Evolutionary conservation across 768 basidiomycete genomes (phyloP).

Genomic region (Saitozyma podzolica): DNA sequence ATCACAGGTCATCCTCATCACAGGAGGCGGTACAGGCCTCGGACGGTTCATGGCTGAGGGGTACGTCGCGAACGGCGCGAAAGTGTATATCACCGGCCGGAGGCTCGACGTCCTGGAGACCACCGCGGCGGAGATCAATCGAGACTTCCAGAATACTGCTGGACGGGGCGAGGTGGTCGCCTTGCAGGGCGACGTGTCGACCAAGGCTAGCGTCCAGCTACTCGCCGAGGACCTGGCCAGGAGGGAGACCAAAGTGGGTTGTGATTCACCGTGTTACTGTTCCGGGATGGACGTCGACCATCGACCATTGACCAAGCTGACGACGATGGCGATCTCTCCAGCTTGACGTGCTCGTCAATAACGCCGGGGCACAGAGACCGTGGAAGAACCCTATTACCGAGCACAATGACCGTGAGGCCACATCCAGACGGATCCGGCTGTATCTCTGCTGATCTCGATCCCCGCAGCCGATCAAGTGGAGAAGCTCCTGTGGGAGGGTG

Average conservation of each 20-base stretch:
- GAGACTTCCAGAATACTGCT: not conserved
- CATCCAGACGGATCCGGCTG: not conserved
- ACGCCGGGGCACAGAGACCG: slow-evolving; percentile 38
- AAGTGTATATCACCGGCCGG: slow-evolving; percentile 44
- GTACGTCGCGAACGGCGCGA: slow-evolving; percentile 36
- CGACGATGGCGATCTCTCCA: not conserved
- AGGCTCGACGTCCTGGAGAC: slow-evolving; percentile 32
- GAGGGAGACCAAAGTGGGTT: slow-evolving; percentile 12
- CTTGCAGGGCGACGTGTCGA: slow-evolving; percentile 40
- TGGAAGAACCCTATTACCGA: slow-evolving; percentile 23
- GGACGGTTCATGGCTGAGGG: slow-evolving; percentile 31
- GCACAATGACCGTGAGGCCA: slow-evolving; percentile 32
- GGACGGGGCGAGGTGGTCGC: too few species aligned
- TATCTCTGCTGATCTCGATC: slow-evolving; percentile 9
- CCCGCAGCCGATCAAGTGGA: slow-evolving; percentile 26
- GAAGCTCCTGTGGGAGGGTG: slow-evolving; percentile 24
- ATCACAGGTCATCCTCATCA: slow-evolving; percentile 33
- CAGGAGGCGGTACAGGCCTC: slow-evolving; percentile 43
- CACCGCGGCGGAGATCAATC: slow-evolving; percentile 29
- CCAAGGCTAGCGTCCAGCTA: slow-evolving; percentile 31
- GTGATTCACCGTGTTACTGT: not conserved
- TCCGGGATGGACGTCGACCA: slow-evolving; percentile 10
- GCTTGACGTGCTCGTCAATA: slow-evolving; percentile 46
- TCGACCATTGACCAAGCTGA: not conserved
- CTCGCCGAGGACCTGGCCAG: slow-evolving; percentile 23